These are phyloP conservation scores for Epithemia pelagica DNA, from an alignment of 108 stramenopile species.

Conservation along the genomic window DNA sequence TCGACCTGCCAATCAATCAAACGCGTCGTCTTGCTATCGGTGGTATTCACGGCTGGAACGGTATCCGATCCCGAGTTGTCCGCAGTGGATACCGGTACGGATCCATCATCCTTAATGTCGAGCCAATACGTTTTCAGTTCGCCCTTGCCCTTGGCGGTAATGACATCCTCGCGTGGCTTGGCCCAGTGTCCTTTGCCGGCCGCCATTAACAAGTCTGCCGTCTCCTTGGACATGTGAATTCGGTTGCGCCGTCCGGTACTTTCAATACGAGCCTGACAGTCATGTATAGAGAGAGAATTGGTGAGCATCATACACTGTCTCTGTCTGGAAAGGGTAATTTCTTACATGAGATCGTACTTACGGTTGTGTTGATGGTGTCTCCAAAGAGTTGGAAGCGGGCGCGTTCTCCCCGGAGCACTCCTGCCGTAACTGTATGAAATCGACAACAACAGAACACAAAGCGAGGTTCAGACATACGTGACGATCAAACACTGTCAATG, in stretches of 20 bases:
- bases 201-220: no score
- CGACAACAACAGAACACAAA: no score
- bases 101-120: neutral
- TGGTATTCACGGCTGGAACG: no score
- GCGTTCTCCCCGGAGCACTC: neutral
- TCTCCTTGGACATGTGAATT: slow-evolving; percentile 7
- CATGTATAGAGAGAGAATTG: no score
- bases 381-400: slow-evolving; percentile 1
- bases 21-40: neutral
- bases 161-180: slow-evolving; percentile 3
- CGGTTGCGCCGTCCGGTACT: neutral
- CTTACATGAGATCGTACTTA: no score
- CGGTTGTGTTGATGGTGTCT: neutral
- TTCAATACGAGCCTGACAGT: neutral
- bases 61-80: neutral
- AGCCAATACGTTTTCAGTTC: slow-evolving; percentile 12
- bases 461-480: no score
- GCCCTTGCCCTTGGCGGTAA: slow-evolving; percentile 15
- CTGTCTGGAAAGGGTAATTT: no score
- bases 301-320: no score
- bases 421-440: neutral
- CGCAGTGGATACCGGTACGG: neutral
- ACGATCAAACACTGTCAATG: no score
- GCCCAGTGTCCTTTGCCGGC: slow-evolving; percentile 2
- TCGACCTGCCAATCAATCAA: no score